Evolutionary conservation across 2,329 filamentous ascomycete species (phyloP).

Genomic region (Zymoseptoria brevis): DNA sequence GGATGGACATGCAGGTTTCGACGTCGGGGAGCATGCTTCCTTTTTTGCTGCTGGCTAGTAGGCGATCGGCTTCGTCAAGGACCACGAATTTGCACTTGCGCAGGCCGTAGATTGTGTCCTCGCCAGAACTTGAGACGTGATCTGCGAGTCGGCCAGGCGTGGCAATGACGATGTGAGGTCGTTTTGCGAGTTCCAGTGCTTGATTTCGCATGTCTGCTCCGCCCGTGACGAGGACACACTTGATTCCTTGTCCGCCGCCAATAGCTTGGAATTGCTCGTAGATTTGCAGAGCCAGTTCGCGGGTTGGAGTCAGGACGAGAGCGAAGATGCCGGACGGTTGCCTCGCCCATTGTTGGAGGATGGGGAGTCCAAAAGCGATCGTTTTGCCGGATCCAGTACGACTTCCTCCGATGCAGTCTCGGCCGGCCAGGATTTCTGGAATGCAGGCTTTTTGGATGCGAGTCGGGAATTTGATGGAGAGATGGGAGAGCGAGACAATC

Average conservation of each 20-base stretch:
- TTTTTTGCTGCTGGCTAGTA: slow-evolving; percentile 59
- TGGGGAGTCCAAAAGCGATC: slow-evolving; percentile 87
- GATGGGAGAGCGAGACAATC: slow-evolving; percentile 63
- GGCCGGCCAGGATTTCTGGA: slow-evolving; percentile 80
- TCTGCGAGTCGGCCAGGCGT: slow-evolving; percentile 90
- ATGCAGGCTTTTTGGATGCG: slow-evolving; percentile 91
- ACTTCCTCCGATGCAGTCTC: slow-evolving; percentile 91
- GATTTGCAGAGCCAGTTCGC: slow-evolving; percentile 90
- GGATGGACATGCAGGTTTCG: slow-evolving; percentile 72
- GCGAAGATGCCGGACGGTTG: slow-evolving; percentile 90
- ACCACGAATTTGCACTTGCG: slow-evolving; percentile 76
- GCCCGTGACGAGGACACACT: slow-evolving; percentile 81
- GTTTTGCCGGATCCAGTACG: slow-evolving; percentile 96
- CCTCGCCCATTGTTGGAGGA: slow-evolving; percentile 85
- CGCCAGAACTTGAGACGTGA: slow-evolving; percentile 82
- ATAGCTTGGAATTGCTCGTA: slow-evolving; percentile 95
- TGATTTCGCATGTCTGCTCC: slow-evolving; percentile 88
- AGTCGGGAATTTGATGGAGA: slow-evolving; percentile 82
- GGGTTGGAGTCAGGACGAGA: slow-evolving; percentile 79
- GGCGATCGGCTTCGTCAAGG: slow-evolving; percentile 88
- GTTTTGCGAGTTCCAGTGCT: slow-evolving; percentile 70
- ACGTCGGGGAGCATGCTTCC: slow-evolving; percentile 94
- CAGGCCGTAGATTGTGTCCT: slow-evolving; percentile 80
- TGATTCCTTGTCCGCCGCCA: slow-evolving; percentile 77
- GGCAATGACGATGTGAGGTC: slow-evolving; percentile 88